These are phyloP conservation scores for Zygoascus sp. DNA, from an alignment of 1,139 yeast species.

Conservation along the genomic window DNA sequence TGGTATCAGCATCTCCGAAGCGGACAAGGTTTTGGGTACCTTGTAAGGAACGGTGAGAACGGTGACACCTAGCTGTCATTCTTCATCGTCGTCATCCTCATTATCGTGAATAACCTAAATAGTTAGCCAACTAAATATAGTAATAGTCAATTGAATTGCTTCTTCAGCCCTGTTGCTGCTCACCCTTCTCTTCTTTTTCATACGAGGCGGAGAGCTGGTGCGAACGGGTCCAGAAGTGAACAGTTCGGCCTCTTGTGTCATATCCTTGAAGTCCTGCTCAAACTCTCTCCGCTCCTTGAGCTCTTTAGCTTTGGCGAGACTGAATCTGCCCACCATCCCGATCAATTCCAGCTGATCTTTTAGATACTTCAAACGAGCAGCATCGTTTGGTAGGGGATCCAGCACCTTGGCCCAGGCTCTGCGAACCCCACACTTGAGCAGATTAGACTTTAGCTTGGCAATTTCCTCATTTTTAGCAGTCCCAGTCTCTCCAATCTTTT, in stretches of 20 bases:
- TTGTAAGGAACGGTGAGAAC: neutral
- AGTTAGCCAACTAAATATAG: neutral
- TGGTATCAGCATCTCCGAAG: conserved; percentile 55
- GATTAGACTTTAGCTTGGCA: conserved; percentile 25
- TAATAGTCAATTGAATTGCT: too few species aligned
- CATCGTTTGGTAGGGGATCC: conserved; percentile 22
- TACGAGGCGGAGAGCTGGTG: neutral
- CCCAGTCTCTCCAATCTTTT: neutral
- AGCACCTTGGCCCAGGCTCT: conserved; percentile 26
- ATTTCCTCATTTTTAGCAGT: conserved; percentile 18
- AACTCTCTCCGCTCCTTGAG: conserved; percentile 38
- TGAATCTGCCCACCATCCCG: conserved; percentile 31
- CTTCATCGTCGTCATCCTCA: neutral
- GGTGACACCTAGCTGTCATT: too few species aligned
- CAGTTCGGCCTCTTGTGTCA: conserved; percentile 21
- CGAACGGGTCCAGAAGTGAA: conserved; percentile 8
- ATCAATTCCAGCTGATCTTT: conserved; percentile 22
- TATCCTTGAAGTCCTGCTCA: conserved; percentile 34
- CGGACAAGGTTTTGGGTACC: conserved; percentile 42
- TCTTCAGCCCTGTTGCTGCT: neutral
- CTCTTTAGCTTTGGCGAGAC: conserved; percentile 33
- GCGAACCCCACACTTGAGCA: conserved; percentile 29
- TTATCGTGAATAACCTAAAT: neutral
- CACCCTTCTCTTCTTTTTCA: neutral
- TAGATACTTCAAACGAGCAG: conserved; percentile 23